Percentiles rank a stretch among this genome's conserved stretches.
Conservation (phyloP, 257 asterid genomes). For the Echium plantagineum region DNA sequence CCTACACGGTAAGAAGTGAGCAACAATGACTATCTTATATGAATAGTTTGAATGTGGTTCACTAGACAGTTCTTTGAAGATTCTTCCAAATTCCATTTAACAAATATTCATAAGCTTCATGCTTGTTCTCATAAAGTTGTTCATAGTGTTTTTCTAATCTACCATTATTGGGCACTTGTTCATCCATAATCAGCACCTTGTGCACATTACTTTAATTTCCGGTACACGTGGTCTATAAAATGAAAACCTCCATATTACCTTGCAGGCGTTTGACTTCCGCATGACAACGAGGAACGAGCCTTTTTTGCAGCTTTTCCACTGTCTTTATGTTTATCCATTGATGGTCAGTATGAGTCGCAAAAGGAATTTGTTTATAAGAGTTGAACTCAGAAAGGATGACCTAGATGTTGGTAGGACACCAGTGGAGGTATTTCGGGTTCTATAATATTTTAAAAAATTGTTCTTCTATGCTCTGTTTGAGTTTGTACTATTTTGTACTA, state of each 20-base stretch:
- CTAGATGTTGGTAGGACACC: slow-evolving; percentile 64
- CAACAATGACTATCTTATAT: slow-evolving; percentile 1
- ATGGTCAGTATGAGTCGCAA: slow-evolving; percentile 84
- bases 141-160: neutral
- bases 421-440: slow-evolving; percentile 57
- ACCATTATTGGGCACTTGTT: neutral
- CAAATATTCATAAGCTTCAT: neutral
- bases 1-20: neutral
- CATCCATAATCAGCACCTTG: slow-evolving; percentile 4
- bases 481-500: slow-evolving; percentile 23
- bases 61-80: neutral
- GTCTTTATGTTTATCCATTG: slow-evolving; percentile 91
- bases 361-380: slow-evolving; percentile 88
- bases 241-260: slow-evolving; percentile 10
- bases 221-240: slow-evolving; percentile 11
- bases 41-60: no score
- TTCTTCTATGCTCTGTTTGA: slow-evolving; percentile 21
- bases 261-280: slow-evolving; percentile 98
- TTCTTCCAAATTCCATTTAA: neutral
- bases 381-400: slow-evolving; percentile 89
- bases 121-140: neutral
- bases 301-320: slow-evolving; percentile 91
- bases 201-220: neutral
- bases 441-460: slow-evolving; percentile 17
- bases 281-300: slow-evolving; percentile 94